Conservation (phyloP, 176 grass and related monocot genomes). For the bread wheat (Triticum aestivum) region DNA sequence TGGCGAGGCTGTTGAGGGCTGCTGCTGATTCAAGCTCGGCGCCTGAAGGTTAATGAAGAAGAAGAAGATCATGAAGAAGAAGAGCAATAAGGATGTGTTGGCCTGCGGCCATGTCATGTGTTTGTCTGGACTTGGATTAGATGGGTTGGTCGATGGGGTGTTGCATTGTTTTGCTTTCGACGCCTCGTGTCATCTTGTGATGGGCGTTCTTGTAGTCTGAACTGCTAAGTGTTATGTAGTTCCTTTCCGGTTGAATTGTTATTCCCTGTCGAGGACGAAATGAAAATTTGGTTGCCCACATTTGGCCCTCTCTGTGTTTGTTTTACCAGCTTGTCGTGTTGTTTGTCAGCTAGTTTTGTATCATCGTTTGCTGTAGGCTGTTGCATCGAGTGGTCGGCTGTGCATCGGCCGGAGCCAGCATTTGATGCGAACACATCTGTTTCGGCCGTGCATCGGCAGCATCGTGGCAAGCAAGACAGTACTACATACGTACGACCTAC, state of each 20-base stretch:
- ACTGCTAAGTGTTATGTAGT: not conserved
- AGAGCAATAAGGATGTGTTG: slow-evolving; percentile 51
- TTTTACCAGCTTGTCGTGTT: not conserved
- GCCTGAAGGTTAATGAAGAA: slow-evolving; percentile 13
- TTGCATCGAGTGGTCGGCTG: no score
- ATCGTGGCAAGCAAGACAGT: not conserved
- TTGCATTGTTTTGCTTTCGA: not conserved
- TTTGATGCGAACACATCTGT: not conserved
- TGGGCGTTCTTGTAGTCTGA: slow-evolving; percentile 5
- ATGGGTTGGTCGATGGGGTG: not conserved
- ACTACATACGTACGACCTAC: no score
- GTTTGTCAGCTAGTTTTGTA: not conserved
- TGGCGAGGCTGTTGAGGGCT: slow-evolving; percentile 24
- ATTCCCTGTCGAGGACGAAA: not conserved
- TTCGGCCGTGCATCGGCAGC: not conserved
- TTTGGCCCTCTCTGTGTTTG: not conserved
- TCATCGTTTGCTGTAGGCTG: no score
- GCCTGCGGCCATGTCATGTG: slow-evolving; percentile 25
- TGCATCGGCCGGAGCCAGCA: no score
- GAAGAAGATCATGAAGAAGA: slow-evolving; percentile 13
- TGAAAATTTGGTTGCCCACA: not conserved
- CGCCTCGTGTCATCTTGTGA: not conserved
- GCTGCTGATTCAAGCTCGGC: slow-evolving; percentile 13
- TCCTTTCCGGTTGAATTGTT: not conserved
- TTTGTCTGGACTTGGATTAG: slow-evolving; percentile 18